phyloP scores from a whole-genome alignment of 2,329 filamentous ascomycete genomes.

The Phialophora verrucosa region DNA sequence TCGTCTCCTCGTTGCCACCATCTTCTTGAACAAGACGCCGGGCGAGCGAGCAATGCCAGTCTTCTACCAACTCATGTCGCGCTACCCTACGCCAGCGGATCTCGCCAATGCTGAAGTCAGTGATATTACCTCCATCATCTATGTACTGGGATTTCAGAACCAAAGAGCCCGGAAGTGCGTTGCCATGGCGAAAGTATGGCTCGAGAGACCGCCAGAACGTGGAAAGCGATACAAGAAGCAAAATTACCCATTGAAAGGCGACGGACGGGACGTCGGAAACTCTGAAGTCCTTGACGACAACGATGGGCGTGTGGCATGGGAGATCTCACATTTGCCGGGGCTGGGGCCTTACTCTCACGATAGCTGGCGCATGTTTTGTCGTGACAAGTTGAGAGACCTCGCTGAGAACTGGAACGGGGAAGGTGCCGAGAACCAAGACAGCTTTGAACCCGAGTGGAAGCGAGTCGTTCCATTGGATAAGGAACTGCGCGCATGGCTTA shows the following conservation, averaged over 20 bases:
- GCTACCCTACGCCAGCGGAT: constrained; percentile 69
- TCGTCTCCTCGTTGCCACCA: constrained; percentile 78
- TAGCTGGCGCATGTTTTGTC: constrained; percentile 92
- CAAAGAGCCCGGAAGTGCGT: constrained; percentile 72
- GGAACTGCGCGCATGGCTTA: constrained; percentile 82
- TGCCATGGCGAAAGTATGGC: constrained; percentile 72
- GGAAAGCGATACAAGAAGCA: constrained; percentile 63
- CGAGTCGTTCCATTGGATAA: constrained; percentile 78
- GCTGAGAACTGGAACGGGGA: constrained; percentile 70
- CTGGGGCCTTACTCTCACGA: constrained; percentile 80
- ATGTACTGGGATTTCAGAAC: constrained; percentile 72
- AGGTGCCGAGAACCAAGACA: constrained; percentile 44
- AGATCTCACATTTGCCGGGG: constrained; percentile 83
- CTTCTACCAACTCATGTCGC: constrained; percentile 70
- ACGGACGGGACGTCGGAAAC: constrained; percentile 56
- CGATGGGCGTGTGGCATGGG: constrained; percentile 67
- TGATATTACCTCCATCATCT: constrained; percentile 68
- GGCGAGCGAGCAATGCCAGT: constrained; percentile 76
- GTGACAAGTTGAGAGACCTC: constrained; percentile 73
- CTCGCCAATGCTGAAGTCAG: constrained; percentile 64
- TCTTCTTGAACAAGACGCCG: constrained; percentile 81
- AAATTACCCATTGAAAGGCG: constrained; percentile 59
- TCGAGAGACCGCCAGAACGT: constrained; percentile 65
- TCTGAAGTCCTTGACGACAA: constrained; percentile 57
- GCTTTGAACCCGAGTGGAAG: constrained; percentile 89